These are phyloP conservation scores for Epichloe brachyelytri DNA, from an alignment of 2,329 filamentous ascomycete genomes.

Conservation along the genomic window DNA sequence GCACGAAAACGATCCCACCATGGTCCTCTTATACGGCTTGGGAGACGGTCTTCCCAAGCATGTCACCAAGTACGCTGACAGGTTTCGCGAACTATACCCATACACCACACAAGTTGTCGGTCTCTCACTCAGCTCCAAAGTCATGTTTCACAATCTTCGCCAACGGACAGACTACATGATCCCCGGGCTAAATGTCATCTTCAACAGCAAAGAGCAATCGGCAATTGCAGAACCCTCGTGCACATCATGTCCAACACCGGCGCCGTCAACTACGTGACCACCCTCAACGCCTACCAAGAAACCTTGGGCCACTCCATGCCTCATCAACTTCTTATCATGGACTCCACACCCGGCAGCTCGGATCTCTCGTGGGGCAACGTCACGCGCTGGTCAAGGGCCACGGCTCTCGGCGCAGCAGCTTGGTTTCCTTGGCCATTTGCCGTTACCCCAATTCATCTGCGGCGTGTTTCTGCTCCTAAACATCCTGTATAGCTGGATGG, in stretches of 20 bases:
- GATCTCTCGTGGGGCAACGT: constrained; percentile 29
- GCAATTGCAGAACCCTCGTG: constrained; percentile 26
- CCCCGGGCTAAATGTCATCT: constrained; percentile 29
- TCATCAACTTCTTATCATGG: constrained; percentile 34
- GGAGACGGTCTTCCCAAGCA: constrained; percentile 42
- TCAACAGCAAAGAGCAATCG: constrained; percentile 10
- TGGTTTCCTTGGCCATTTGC: constrained; percentile 36
- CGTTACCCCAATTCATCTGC: constrained; percentile 33
- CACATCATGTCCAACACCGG: constrained; percentile 48
- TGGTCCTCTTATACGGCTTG: constrained; percentile 43
- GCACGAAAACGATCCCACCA: constrained; percentile 24
- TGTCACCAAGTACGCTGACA: constrained; percentile 41
- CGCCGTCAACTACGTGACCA: constrained; percentile 37
- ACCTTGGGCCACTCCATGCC: constrained; percentile 27
- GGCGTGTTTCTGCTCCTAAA: constrained; percentile 27
- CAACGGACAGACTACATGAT: constrained; percentile 31
- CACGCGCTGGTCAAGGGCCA: constrained; percentile 37
- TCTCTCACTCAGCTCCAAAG: constrained; percentile 35
- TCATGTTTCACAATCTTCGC: constrained; percentile 29
- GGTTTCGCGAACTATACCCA: constrained; percentile 38
- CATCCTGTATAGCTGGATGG: constrained; percentile 20
- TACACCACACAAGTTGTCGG: constrained; percentile 36
- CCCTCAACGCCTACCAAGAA: constrained; percentile 32
- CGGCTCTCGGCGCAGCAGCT: constrained; percentile 34
- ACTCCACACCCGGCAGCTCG: constrained; percentile 40